These are phyloP conservation scores for Sporothrix humicola DNA, from an alignment of 2,329 filamentous ascomycete species.

Conservation along the genomic window DNA sequence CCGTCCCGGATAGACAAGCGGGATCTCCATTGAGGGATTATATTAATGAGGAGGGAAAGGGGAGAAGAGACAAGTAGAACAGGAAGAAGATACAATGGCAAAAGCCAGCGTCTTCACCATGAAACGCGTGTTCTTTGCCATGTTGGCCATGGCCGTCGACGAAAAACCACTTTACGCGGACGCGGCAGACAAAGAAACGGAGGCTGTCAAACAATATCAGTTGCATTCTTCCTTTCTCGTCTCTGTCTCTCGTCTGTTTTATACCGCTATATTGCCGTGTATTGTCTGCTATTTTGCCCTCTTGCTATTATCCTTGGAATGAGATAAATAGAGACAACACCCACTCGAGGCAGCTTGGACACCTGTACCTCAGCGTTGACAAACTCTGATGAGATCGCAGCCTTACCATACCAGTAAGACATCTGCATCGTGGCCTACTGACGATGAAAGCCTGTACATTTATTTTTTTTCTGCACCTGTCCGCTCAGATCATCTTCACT, in stretches of 20 bases:
- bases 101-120: background rate
- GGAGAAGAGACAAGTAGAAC: background rate
- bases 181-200: conserved; percentile 8
- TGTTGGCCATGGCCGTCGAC: background rate
- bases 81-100: no score
- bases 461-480: no score
- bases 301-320: background rate
- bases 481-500: no score
- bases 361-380: no score
- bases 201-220: background rate
- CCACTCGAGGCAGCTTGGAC: background rate
- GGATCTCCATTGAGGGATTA: conserved; percentile 10
- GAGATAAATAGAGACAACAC: background rate
- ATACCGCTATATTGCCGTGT: background rate
- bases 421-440: no score
- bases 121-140: background rate
- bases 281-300: background rate
- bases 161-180: conserved; percentile 25
- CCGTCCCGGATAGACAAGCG: conserved; percentile 15
- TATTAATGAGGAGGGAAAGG: conserved; percentile 8
- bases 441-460: no score
- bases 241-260: conserved; percentile 5
- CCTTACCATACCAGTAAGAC: no score
- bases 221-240: background rate
- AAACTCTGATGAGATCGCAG: no score